A percentile compares a stretch with the other conserved stretches of the same genome.
Evolutionary conservation across 2,329 filamentous ascomycete species (phyloP).

Genomic region (Pseudogymnoascus sp.): DNA sequence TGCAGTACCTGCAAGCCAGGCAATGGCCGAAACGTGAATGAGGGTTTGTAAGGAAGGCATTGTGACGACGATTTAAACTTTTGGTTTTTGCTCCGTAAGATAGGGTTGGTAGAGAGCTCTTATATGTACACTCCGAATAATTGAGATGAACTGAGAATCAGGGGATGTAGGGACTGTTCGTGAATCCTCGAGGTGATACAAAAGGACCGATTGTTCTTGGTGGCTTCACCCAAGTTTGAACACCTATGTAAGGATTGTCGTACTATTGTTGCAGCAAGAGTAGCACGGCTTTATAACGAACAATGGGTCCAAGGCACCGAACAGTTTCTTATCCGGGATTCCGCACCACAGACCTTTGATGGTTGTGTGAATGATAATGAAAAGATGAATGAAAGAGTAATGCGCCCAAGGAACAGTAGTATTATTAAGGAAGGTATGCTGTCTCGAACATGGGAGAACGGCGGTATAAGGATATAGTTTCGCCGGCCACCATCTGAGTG

Average conservation of each 20-base stretch:
- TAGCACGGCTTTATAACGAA: constrained; percentile 1
- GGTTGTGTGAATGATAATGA: neutral
- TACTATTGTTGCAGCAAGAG: neutral
- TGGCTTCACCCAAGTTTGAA: neutral
- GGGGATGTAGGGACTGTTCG: neutral
- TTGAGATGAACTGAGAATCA: neutral
- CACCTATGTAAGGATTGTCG: neutral
- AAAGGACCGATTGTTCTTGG: constrained; percentile 8
- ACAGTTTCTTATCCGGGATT: neutral
- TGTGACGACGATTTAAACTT: neutral
- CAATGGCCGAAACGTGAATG: neutral
- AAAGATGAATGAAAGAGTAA: neutral
- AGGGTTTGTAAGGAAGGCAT: constrained; percentile 5
- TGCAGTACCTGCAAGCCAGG: constrained; percentile 21
- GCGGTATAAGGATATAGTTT: constrained; percentile 11
- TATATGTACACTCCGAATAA: neutral
- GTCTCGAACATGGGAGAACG: constrained; percentile 8
- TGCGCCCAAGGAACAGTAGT: neutral
- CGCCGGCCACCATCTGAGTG: neutral
- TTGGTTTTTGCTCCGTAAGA: neutral
- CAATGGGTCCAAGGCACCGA: neutral
- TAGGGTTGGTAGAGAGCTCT: neutral
- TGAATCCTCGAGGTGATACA: neutral
- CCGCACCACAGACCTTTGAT: neutral
- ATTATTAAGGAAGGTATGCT: neutral